Evolutionary conservation across 306 rosid genomes (phyloP).

Genomic region (Sechiopsis laciniata): DNA sequence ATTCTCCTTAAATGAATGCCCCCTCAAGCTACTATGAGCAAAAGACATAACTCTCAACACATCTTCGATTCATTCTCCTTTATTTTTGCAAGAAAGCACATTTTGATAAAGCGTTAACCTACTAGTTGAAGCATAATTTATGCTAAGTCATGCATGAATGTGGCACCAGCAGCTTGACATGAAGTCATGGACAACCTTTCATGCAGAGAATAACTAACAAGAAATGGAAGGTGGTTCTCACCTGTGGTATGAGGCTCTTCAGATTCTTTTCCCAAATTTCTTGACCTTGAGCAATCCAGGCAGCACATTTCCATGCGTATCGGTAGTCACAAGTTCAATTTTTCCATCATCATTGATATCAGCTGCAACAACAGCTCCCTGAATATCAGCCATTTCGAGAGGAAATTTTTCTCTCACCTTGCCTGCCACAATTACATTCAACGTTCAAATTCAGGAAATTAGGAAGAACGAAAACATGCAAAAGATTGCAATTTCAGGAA

Average conservation of each 20-base stretch:
- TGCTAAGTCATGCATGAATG: conserved; percentile 7
- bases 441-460: conserved; percentile 12
- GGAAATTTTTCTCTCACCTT: conserved; percentile 88
- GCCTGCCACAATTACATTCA: conserved; percentile 45
- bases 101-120: neutral
- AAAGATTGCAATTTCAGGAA: neutral
- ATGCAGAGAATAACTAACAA: conserved; percentile 12
- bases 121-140: neutral
- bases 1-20: neutral
- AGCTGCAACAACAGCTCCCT: conserved; percentile 82
- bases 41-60: neutral
- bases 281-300: conserved; percentile 84
- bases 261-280: conserved; percentile 82
- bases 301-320: conserved; percentile 92
- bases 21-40: neutral
- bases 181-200: neutral
- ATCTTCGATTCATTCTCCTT: neutral
- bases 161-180: neutral
- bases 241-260: conserved; percentile 91
- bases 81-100: neutral
- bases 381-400: conserved; percentile 98
- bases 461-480: neutral
- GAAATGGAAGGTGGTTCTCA: conserved; percentile 22
- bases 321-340: conserved; percentile 84
- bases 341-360: conserved; percentile 97